Conservation (phyloP, 805 yeast genomes). For the Yamadazyma scolyti region DNA sequence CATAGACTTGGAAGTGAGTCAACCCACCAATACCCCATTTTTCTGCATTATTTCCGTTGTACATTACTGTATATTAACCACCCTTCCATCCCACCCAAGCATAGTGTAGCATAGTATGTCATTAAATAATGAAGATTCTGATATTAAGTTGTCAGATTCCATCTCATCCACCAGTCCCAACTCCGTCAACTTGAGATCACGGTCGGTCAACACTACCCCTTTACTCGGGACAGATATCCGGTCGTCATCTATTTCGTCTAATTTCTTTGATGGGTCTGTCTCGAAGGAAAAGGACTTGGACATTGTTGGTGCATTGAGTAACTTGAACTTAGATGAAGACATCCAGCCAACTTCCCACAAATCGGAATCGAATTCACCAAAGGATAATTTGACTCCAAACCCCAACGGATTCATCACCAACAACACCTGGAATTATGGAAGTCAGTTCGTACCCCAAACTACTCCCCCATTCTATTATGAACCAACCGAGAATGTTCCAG, state of each 20-base stretch:
- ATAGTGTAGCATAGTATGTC: slow-evolving; percentile 1
- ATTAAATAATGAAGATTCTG: slow-evolving; percentile 2
- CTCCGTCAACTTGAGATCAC: slow-evolving; percentile 4
- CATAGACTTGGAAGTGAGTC: no score
- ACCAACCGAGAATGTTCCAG: not conserved
- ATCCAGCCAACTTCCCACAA: slow-evolving; percentile 8
- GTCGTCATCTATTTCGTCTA: slow-evolving; percentile 9
- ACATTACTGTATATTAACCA: slow-evolving; percentile 8
- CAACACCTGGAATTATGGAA: slow-evolving; percentile 29
- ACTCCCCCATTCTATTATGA: slow-evolving; percentile 31
- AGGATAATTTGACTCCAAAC: slow-evolving; percentile 12
- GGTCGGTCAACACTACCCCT: slow-evolving; percentile 8
- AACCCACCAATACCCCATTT: no score
- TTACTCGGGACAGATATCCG: slow-evolving; percentile 6
- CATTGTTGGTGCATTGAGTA: slow-evolving; percentile 46
- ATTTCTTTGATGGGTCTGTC: slow-evolving; percentile 14
- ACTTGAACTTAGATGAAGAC: slow-evolving; percentile 44
- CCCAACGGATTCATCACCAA: slow-evolving; percentile 13
- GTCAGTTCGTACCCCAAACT: slow-evolving; percentile 25
- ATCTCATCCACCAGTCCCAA: slow-evolving; percentile 1
- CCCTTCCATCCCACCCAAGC: slow-evolving; percentile 1
- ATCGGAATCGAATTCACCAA: no score
- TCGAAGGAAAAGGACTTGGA: slow-evolving; percentile 27
- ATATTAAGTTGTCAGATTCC: no score
- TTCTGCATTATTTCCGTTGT: no score